Base-by-base conservation (phyloP, 2,329 filamentous ascomycete species). In the Fusarium vanettenii region DNA sequence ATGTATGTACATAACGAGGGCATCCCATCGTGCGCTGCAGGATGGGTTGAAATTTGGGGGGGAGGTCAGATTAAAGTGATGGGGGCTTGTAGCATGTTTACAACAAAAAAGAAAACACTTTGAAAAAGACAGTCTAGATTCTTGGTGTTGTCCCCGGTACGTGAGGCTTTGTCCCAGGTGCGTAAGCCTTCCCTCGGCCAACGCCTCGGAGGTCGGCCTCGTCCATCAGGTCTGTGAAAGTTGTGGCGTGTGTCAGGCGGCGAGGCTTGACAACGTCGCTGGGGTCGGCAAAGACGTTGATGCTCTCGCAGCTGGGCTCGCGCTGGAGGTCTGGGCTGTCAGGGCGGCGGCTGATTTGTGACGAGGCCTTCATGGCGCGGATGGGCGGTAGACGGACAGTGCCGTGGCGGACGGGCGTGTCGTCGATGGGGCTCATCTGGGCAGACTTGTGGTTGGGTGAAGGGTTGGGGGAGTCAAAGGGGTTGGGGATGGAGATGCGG, bases 161-260 rank as follows among this genome's bases (percentile, higher is more conserved):
- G 70, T 83, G 88, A 5, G 83, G 80, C 74, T 52, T 52, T 6
- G 48, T 52, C 25, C 48, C 48, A 11, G 48, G 48, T 2, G 48
- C 48, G 25, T 52, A 52, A 18, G 48, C 48, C 48, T 82, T 81
- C 7, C 84, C 87, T 68, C 79, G 81, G 66, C 80, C 84, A 55
- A 87, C 82, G 11, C 80, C 80, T 18, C 85, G 83, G 25, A 88
- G 79, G 22, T 84, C 83, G 3, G 86, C 87, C 69, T 85, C 81
- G 64, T 87, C 83, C 85, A 90, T 87, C 78, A 90, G 83, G 73
- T 87, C 85, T n/a, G 86, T 86, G 71, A 90, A 89, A 0, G 86
- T 88, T 1, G 89, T 89, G 72, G 81, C 77, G 39, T 83, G 81
- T 35, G 79, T 78, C 64, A 81, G 55, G 14, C 72, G 74, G 37